Evolutionary conservation across 208 protist genomes (phyloP), one percentile per base, ranked within the genome.

Genomic region (Leishmania braziliensis): DNA sequence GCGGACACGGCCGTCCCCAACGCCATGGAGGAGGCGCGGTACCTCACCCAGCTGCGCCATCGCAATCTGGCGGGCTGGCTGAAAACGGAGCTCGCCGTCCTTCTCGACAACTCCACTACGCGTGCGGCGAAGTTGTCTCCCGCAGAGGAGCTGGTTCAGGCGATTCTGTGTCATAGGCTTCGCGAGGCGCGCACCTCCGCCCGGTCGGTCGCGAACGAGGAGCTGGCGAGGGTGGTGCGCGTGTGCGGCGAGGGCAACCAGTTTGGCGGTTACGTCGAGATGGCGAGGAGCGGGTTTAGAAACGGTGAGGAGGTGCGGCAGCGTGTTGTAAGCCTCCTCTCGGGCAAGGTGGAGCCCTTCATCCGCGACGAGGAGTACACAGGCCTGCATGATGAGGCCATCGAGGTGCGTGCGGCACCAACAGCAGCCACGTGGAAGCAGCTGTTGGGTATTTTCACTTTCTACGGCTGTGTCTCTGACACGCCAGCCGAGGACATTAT

Each of bases 361-460:
- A 80, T 98, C 54, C 77, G 80, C 16, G 84, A 90, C 71, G 85
- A 91, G 50, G 85, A 90, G 83, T 98, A 96, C 79, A 68, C 33
- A 43, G 77, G 71, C 50, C 50, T 84, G 8, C 8, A 20, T 5
- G 80, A 86, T 36, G 78, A 46, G 2, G 79, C 74, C 8, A 63
- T 65, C 23, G 77, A 68, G 33, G 80, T 93, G 43, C 73, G 60
- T 26, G 62, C 87, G 9, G 70, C 85, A 3, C 90, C 88, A 1
- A 83, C 85, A 6, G 87, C 92, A 8, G 92, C 93, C n/a, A 96
- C 95, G 74, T 98, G 95, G 93, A 97, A 96, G 81, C 95, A 98
- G 83, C 84, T 98, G 71, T 85, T 98, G 5, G 95, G 95, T 48
- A 92, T 96, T 78, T 96, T 96, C 83, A 86, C 91, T 23, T 97